Percentiles rank a stretch among this genome's conserved stretches.
Evolutionary conservation across 805 yeast genomes (phyloP).

Genomic region (Lipomyces spencermartinsiae): DNA sequence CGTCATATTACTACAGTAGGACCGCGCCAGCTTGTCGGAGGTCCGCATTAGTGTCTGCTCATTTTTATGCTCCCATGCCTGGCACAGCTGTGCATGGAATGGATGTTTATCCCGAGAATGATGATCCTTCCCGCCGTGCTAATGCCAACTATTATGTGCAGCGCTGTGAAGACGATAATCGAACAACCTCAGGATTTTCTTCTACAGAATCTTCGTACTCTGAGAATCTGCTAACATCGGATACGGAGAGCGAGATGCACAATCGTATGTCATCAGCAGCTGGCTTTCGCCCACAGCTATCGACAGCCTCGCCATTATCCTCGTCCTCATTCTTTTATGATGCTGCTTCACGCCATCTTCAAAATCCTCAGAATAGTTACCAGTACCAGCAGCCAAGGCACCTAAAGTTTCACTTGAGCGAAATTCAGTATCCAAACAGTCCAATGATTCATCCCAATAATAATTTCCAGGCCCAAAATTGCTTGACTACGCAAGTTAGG

Average conservation of each 20-base stretch:
- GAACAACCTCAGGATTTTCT: background rate
- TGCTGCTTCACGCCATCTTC: conserved; percentile 1
- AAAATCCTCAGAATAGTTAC: background rate
- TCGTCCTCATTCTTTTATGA: background rate
- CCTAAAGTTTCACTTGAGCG: background rate
- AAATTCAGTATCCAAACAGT: background rate
- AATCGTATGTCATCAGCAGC: conserved; percentile 2
- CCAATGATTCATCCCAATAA: background rate
- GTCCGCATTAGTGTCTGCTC: background rate
- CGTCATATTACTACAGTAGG: background rate
- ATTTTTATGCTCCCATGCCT: background rate
- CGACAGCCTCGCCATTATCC: background rate
- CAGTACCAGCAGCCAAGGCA: background rate
- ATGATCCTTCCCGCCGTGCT: background rate
- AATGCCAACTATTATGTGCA: background rate
- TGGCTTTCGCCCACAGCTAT: background rate
- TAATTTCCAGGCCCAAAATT: background rate
- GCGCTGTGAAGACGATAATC: conserved; percentile 2
- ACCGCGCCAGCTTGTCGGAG: background rate
- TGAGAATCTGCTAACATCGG: conserved; percentile 1
- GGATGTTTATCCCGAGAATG: background rate
- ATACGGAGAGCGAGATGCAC: background rate
- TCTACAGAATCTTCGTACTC: background rate
- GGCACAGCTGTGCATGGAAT: background rate
- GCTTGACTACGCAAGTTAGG: background rate